Base-by-base conservation (phyloP, 352 stramenopile genomes). In the Phytophthora pinifolia region DNA sequence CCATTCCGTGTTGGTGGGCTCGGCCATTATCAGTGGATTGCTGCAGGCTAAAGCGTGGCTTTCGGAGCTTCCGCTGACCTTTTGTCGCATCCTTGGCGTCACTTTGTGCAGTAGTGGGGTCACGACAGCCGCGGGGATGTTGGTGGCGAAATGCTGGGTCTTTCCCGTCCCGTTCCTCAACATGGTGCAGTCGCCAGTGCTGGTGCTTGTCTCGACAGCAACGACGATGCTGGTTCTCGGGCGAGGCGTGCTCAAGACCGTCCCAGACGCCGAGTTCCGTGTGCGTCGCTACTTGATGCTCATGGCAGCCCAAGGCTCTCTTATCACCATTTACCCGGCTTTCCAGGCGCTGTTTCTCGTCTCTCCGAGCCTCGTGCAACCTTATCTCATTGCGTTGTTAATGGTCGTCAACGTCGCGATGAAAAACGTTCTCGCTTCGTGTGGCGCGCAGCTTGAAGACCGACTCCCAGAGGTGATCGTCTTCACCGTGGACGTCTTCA, bases 401-500 rank as follows among this genome's bases (percentile, higher is more conserved):
- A 56, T 43, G 1, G 41, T 83, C n/a, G 59, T 79, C n/a, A 80
- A 80, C 25, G 58, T 70, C 29, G 38, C 43, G 4, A 57, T 65
- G 60, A 69, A 69, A 32, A 69, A 69, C 10, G 25, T 59, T 27
- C 48, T 69, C 0, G 54, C 60, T 15, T 48, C 37, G 14, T 69
- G 60, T 52, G 60, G 60, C 13, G 63, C 33, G 12, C 60, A 80
- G 25, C 36, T 61, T 2, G 46, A 72, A 61, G 46, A 74, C 15
- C 45, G 49, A 37, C 15, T 76, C 2, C 66, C 70, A 0, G 70
- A 76, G 43, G 70, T 63, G 1, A 62, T 75, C 18, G 71, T 74
- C 0, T 73, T 77, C 29, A 58, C 60, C 0, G 52, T 80, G 12
- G 67, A 80, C 10, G 50, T 77, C 9, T 80, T 80, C 42, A 74